These are phyloP conservation scores for Sclerotinia nivalis DNA, from an alignment of 2,329 filamentous ascomycete genomes.

Conservation along the genomic window DNA sequence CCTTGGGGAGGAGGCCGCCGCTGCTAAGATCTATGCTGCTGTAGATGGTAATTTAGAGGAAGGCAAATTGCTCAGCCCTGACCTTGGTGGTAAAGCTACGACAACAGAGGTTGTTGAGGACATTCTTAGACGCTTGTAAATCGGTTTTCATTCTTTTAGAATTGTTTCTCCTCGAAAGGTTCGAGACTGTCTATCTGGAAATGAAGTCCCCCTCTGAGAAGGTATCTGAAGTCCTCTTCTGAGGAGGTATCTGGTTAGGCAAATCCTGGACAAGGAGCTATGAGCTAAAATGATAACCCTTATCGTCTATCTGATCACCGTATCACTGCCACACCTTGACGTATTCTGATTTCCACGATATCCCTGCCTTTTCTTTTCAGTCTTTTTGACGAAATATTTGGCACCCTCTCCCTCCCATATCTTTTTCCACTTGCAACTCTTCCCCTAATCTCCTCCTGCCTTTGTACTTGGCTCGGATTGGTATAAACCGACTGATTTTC, in stretches of 20 bases:
- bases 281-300: constrained; percentile 21
- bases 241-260: constrained; percentile 17
- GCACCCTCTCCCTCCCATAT: background rate
- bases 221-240: constrained; percentile 20
- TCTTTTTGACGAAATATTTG: background rate
- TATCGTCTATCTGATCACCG: constrained; percentile 4
- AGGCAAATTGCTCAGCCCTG: constrained; percentile 78
- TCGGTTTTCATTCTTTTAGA: constrained; percentile 23
- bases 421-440: background rate
- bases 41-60: constrained; percentile 89
- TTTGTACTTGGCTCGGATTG: constrained; percentile 1
- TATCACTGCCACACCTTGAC: background rate
- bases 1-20: constrained; percentile 80
- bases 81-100: constrained; percentile 82
- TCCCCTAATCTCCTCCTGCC: background rate
- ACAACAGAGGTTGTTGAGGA: constrained; percentile 87
- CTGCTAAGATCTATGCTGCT: constrained; percentile 85
- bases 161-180: constrained; percentile 13
- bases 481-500: background rate
- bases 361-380: background rate
- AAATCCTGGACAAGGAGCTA: constrained; percentile 19
- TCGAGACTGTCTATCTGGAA: constrained; percentile 16
- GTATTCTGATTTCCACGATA: background rate
- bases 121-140: constrained; percentile 77
- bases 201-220: constrained; percentile 18